Conservation (phyloP, 441 rosid genomes). For the Gossypium trilobum region DNA sequence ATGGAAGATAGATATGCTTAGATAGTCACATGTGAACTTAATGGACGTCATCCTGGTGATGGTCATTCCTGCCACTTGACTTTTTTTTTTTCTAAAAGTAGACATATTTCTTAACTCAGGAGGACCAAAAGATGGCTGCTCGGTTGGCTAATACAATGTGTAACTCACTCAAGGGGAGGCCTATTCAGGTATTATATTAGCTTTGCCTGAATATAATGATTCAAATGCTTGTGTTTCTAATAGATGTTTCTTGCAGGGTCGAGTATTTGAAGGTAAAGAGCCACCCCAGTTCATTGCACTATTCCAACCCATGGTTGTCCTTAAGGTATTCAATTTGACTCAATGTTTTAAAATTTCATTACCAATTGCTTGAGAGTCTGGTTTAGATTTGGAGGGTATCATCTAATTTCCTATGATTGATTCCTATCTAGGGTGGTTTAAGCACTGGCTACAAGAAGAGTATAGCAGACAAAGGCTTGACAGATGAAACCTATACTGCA, state of each 20-base stretch:
- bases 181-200: slow-evolving; percentile 63
- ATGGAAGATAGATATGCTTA: background rate
- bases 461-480: slow-evolving; percentile 47
- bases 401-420: slow-evolving; percentile 16
- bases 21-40: background rate
- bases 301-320: slow-evolving; percentile 86
- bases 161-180: slow-evolving; percentile 84
- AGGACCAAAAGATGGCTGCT: slow-evolving; percentile 74
- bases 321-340: slow-evolving; percentile 52
- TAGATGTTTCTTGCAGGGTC: slow-evolving; percentile 49
- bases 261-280: slow-evolving; percentile 84
- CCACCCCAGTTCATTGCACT: slow-evolving; percentile 90
- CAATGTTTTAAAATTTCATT: slow-evolving; percentile 11
- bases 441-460: slow-evolving; percentile 72
- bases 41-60: background rate
- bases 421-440: slow-evolving; percentile 68
- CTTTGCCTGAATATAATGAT: slow-evolving; percentile 12
- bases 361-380: background rate
- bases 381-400: slow-evolving; percentile 13
- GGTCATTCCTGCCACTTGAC: background rate
- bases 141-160: slow-evolving; percentile 63
- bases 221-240: slow-evolving; percentile 24
- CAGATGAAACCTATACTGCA: slow-evolving; percentile 67
- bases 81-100: background rate
- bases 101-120: slow-evolving; percentile 38